These are phyloP conservation scores for Hyphopichia wangnamkhiaoensis DNA, from an alignment of 1,139 yeast genomes.

Conservation along the genomic window DNA sequence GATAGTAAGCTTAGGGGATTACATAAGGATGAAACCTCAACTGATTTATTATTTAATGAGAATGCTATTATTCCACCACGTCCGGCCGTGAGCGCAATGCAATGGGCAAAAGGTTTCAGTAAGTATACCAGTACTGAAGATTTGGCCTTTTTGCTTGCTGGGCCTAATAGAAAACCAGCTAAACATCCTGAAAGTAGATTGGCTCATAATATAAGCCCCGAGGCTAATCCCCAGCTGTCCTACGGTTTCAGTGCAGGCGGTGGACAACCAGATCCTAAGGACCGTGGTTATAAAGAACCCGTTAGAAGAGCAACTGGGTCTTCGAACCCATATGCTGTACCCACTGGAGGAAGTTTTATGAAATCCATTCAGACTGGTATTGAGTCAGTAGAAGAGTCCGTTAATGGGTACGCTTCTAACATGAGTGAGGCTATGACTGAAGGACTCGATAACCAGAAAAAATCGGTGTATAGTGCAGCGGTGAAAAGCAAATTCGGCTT, in stretches of 20 bases:
- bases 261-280: conserved; percentile 16
- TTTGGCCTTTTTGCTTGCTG: conserved; percentile 57
- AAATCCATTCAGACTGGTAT: conserved; percentile 53
- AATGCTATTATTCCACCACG: conserved; percentile 69
- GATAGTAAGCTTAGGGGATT: conserved; percentile 36
- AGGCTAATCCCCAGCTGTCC: conserved; percentile 39
- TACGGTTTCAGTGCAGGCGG: conserved; percentile 29
- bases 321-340: conserved; percentile 25
- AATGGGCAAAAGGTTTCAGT: conserved; percentile 81
- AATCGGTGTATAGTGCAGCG: conserved; percentile 52
- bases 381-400: conserved; percentile 54
- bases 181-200: conserved; percentile 57
- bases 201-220: conserved; percentile 56
- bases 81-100: conserved; percentile 77
- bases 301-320: conserved; percentile 34
- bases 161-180: conserved; percentile 56
- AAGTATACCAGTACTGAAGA: conserved; percentile 61
- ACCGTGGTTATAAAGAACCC: conserved; percentile 51
- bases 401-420: conserved; percentile 59
- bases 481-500: conserved; percentile 57
- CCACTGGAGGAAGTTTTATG: conserved; percentile 25
- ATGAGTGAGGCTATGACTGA: conserved; percentile 58
- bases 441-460: conserved; percentile 50
- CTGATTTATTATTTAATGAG: conserved; percentile 61
- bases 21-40: conserved; percentile 15